Percentiles rank a stretch among this genome's conserved stretches.
Evolutionary conservation across 805 yeast genomes (phyloP).

Genomic region (Candida mattraensis): DNA sequence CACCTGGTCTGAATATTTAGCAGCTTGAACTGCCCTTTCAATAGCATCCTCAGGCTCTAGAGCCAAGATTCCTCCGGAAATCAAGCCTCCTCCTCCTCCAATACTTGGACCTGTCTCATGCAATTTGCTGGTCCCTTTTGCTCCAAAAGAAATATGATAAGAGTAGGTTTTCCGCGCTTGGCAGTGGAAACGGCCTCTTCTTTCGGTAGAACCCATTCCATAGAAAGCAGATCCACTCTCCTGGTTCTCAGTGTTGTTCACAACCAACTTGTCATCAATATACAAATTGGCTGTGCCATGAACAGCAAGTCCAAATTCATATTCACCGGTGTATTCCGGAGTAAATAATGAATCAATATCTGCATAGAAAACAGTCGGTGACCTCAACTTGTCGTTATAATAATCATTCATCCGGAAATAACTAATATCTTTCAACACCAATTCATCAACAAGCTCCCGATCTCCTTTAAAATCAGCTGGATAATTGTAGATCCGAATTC

Average conservation of each 20-base stretch:
- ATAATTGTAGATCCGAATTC: slow-evolving; percentile 27
- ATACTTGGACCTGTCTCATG: slow-evolving; percentile 8
- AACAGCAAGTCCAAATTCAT: slow-evolving; percentile 51
- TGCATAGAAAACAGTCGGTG: slow-evolving; percentile 45
- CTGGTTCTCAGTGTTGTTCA: slow-evolving; percentile 58
- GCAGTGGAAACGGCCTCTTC: slow-evolving; percentile 37
- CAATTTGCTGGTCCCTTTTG: slow-evolving; percentile 38
- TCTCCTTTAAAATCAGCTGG: slow-evolving; percentile 12
- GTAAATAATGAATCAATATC: slow-evolving; percentile 43
- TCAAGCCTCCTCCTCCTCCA: slow-evolving; percentile 24
- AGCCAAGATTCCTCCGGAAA: slow-evolving; percentile 19
- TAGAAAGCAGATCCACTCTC: slow-evolving; percentile 50
- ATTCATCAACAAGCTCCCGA: slow-evolving; percentile 19
- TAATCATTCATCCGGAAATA: slow-evolving; percentile 14
- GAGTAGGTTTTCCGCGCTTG: slow-evolving; percentile 46
- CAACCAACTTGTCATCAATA: slow-evolving; percentile 50
- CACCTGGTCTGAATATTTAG: slow-evolving; percentile 36
- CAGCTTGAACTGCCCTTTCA: slow-evolving; percentile 34
- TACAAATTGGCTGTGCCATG: slow-evolving; percentile 57
- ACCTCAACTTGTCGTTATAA: slow-evolving; percentile 5
- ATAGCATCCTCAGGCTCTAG: slow-evolving; percentile 14
- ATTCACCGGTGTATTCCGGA: slow-evolving; percentile 49
- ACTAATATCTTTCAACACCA: slow-evolving; percentile 9
- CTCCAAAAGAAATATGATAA: slow-evolving; percentile 50
- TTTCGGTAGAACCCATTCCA: slow-evolving; percentile 56